Evolutionary conservation across 1,284 basidiomycete species (phyloP).

Genomic region (Kalmanozyma brasiliensis): DNA sequence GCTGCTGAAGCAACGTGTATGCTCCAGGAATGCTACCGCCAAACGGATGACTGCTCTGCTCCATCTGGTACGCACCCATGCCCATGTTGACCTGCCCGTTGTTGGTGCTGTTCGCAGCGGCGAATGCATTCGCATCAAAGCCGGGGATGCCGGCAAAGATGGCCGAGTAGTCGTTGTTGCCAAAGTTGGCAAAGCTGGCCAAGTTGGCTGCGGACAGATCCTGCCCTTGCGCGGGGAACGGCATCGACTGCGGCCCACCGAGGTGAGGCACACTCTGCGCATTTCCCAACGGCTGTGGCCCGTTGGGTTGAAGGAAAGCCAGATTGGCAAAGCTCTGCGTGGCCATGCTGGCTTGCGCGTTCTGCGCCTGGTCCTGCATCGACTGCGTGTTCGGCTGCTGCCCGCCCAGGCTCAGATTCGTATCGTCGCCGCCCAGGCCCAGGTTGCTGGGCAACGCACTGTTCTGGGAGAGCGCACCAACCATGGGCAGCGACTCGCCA

Average conservation of each 20-base stretch:
- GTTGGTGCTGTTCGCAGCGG: conserved; percentile 18
- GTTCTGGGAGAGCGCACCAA: conserved; percentile 9
- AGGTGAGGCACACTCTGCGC: conserved; percentile 53
- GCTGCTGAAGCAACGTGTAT: conserved; percentile 51
- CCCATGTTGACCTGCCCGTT: conserved; percentile 32
- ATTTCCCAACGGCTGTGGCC: conserved; percentile 46
- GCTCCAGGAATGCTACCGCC: conserved; percentile 55
- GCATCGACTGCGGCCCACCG: conserved; percentile 58
- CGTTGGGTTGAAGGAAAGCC: conserved; percentile 34
- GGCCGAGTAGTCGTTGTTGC: conserved; percentile 34
- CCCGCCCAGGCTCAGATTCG: conserved; percentile 7
- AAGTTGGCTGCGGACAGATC: conserved; percentile 20
- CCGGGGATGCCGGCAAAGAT: conserved; percentile 45
- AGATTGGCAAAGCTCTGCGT: conserved; percentile 43
- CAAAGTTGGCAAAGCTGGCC: conserved; percentile 34
- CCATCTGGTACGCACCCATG: conserved; percentile 40
- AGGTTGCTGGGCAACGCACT: conserved; percentile 38
- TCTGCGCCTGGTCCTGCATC: conserved; percentile 49
- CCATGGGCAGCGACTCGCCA: conserved; percentile 29
- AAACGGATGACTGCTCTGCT: conserved; percentile 51
- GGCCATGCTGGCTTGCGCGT: conserved; percentile 38
- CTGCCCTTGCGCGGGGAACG: conserved; percentile 46
- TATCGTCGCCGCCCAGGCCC: conserved; percentile 16
- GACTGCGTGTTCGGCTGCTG: conserved; percentile 27
- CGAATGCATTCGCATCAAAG: conserved; percentile 32